A percentile compares a stretch with the other conserved stretches of the same genome.
These are phyloP conservation scores for Sesbania bispinosa DNA, from an alignment of 306 rosid genomes.

Conservation along the genomic window DNA sequence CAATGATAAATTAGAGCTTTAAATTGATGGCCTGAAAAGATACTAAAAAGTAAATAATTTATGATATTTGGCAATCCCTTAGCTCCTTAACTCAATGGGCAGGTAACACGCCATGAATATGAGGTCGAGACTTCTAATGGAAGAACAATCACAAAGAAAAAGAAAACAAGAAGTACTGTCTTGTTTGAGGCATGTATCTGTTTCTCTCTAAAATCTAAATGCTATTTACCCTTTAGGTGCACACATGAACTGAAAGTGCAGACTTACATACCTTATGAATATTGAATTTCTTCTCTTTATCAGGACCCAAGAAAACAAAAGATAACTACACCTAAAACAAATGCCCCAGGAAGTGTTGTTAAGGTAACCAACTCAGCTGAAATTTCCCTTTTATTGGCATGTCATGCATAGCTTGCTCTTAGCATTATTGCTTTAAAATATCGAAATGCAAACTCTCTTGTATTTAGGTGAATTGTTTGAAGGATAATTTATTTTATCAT, in stretches of 20 bases:
- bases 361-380: slow-evolving; percentile 53
- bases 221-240: neutral
- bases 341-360: slow-evolving; percentile 58
- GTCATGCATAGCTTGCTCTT: neutral
- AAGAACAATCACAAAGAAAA: slow-evolving; percentile 80
- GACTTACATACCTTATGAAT: slow-evolving; percentile 11
- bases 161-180: slow-evolving; percentile 89
- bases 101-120: slow-evolving; percentile 94
- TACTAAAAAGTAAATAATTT: neutral
- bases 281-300: slow-evolving; percentile 27
- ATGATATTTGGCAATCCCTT: slow-evolving; percentile 20
- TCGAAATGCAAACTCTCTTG: slow-evolving; percentile 1
- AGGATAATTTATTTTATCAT: slow-evolving; percentile 1
- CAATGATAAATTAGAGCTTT: neutral
- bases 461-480: slow-evolving; percentile 10
- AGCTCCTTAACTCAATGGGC: slow-evolving; percentile 29
- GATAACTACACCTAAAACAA: slow-evolving; percentile 64
- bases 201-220: slow-evolving; percentile 13
- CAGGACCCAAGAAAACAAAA: slow-evolving; percentile 82
- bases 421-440: neutral
- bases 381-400: neutral
- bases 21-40: neutral
- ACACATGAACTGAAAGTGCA: slow-evolving; percentile 4
- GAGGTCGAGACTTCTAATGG: slow-evolving; percentile 97
- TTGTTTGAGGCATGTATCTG: slow-evolving; percentile 72